Percentiles rank a stretch among this genome's conserved stretches.
Conservation (phyloP, 768 basidiomycete genomes). For the Myochromella boudieri region DNA sequence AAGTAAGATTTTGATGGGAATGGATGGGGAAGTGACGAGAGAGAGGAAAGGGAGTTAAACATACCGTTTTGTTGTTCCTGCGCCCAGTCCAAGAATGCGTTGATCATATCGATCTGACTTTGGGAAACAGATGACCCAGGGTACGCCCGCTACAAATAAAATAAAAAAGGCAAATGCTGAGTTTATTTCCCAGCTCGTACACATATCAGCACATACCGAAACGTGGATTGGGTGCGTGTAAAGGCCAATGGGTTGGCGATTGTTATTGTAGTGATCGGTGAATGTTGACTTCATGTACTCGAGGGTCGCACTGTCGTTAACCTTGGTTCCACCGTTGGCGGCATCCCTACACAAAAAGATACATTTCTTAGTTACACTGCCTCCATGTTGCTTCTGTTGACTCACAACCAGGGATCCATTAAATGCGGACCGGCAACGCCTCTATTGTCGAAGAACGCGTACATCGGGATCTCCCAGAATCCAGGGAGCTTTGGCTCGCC, state of each 20-base stretch:
- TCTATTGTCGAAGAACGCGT: conserved; percentile 65
- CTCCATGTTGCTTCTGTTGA: too few relatives aligned
- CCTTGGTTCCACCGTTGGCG: conserved; percentile 47
- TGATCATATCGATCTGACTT: conserved; percentile 72
- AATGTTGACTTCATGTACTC: conserved; percentile 76
- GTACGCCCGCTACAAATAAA: conserved; percentile 42
- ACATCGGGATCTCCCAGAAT: conserved; percentile 87
- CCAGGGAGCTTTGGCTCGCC: conserved; percentile 74
- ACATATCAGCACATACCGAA: conserved; percentile 37
- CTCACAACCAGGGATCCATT: conserved; percentile 85
- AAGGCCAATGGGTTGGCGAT: conserved; percentile 77
- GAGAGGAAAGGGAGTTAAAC: conserved; percentile 13
- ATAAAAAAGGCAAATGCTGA: background rate
- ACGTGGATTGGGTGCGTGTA: conserved; percentile 84
- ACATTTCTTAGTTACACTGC: too few relatives aligned
- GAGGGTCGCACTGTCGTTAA: conserved; percentile 64
- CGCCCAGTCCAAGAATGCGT: conserved; percentile 80
- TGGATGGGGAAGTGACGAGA: background rate
- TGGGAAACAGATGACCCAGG: conserved; percentile 54
- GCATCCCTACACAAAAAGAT: conserved; percentile 47
- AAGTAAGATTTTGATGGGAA: too few relatives aligned
- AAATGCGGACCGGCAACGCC: conserved; percentile 61
- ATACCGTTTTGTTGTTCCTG: conserved; percentile 65
- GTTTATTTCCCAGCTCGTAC: background rate
- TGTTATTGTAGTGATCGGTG: conserved; percentile 68